Evolutionary conservation across 2,329 filamentous ascomycete species (phyloP).

Genomic region (Ascochyta rabiei): DNA sequence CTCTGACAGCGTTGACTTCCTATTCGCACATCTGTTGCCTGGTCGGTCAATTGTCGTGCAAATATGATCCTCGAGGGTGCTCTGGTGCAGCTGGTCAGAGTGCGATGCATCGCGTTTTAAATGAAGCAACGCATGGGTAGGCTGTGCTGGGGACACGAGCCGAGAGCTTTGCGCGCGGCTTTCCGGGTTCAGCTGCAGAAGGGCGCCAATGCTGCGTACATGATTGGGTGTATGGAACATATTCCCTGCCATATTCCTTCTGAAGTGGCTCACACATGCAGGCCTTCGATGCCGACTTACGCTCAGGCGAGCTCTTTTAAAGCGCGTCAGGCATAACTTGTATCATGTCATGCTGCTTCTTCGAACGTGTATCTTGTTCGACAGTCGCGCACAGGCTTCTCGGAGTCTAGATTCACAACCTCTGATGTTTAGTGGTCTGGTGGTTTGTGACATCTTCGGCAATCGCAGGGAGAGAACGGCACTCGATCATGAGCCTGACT

Average conservation of each 20-base stretch:
- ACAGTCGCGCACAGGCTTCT: background rate
- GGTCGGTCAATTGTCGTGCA: background rate
- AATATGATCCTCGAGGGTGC: background rate
- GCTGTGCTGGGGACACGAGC: background rate
- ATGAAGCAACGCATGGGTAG: background rate
- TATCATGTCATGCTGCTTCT: background rate
- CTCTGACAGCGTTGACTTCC: background rate
- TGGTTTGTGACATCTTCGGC: background rate
- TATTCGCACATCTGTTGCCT: background rate
- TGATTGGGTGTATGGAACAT: constrained; percentile 1
- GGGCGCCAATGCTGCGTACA: constrained; percentile 4
- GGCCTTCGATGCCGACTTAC: background rate
- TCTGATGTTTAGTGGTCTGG: too few species aligned
- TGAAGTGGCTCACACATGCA: background rate
- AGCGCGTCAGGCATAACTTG: background rate
- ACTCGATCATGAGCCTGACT: background rate
- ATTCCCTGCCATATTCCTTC: background rate
- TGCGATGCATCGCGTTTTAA: background rate
- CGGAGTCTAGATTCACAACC: background rate
- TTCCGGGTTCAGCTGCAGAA: background rate
- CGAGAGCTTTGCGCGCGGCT: background rate
- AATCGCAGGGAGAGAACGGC: background rate
- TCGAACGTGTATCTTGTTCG: background rate
- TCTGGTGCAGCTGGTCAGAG: background rate
- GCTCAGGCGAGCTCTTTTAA: background rate